Evolutionary conservation across 805 yeast genomes (phyloP), one percentile per base, ranked within the genome.

Genomic region (Nakazawaea wickerhamii): DNA sequence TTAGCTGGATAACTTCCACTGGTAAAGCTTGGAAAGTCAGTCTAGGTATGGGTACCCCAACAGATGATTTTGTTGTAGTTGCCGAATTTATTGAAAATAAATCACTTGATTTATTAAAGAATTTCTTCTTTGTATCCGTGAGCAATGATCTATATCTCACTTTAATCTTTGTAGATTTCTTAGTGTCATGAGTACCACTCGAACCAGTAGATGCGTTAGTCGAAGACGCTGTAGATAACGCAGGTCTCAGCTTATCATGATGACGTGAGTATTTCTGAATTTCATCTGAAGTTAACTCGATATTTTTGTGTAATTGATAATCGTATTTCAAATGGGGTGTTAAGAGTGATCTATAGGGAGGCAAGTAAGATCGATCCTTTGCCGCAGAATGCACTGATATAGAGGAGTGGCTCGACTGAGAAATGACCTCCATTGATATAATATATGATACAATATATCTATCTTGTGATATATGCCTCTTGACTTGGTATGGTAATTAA

Each of bases 321-420:
- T 76, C 81, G 52, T 73, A 76, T 17, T 67, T 60, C 9, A 69
- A 68, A 38, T 59, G 61, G 1, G 81, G 81, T 32, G 65, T 67
- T 21, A 76, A 55, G 21, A 76, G 60, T 4, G 79, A 74, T 33
- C 80, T 61, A 53, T 76, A 76, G 2, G 80, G 73, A 6, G 79
- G 79, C 20, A 74, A 58, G 51, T 67, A 64, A 17, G n/a, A n/a
- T 11, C 11, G 19, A 20, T 14, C 26, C 10, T 10, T 23, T 19
- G 28, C 11, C 11, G n/a, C 7, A 6, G 38, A 23, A n/a, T 22
- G 31, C 31, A 8, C 31, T 13, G 31, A 28, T 10, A 28, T 13
- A n/a, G 31, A 28, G 11, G 31, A 28, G 15, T 13, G 31, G 31
- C 31, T 28, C 6, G 31, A 28, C 15, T 28, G 31, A 6, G 31